phyloP scores from a whole-genome alignment of 2,329 filamentous ascomycete species.

The Neopestalotiopsis sp. region DNA sequence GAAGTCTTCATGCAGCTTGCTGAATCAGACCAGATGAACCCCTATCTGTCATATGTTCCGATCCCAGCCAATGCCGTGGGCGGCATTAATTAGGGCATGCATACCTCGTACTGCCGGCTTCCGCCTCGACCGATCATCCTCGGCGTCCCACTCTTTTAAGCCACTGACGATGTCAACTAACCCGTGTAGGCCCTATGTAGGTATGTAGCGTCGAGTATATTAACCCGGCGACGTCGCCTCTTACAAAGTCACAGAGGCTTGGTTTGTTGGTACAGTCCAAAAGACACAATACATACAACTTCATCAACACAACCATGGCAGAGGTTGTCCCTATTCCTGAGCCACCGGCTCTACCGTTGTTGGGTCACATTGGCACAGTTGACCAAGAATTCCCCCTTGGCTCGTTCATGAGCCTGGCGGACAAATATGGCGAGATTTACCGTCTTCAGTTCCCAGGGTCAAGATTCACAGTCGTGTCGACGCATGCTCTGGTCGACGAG shows the following conservation, averaged over 20 bases:
- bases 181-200: background rate
- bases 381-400: constrained; percentile 60
- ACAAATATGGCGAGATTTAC: constrained; percentile 71
- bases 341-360: constrained; percentile 65
- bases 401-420: constrained; percentile 61
- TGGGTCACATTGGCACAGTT: constrained; percentile 71
- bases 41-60: background rate
- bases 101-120: background rate
- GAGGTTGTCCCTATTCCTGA: constrained; percentile 60
- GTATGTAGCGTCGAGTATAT: background rate
- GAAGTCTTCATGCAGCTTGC: background rate
- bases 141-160: background rate
- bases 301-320: constrained; percentile 17
- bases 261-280: background rate
- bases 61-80: background rate
- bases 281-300: background rate
- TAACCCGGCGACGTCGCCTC: background rate
- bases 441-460: constrained; percentile 56
- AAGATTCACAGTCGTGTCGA: constrained; percentile 55
- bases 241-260: background rate
- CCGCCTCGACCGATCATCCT: background rate
- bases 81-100: background rate
- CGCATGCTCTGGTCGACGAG: constrained; percentile 63
- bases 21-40: background rate
- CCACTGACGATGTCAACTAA: background rate